Evolutionary conservation across 2,329 filamentous ascomycete species (phyloP).

Genomic region (Ceratocystis destructans): DNA sequence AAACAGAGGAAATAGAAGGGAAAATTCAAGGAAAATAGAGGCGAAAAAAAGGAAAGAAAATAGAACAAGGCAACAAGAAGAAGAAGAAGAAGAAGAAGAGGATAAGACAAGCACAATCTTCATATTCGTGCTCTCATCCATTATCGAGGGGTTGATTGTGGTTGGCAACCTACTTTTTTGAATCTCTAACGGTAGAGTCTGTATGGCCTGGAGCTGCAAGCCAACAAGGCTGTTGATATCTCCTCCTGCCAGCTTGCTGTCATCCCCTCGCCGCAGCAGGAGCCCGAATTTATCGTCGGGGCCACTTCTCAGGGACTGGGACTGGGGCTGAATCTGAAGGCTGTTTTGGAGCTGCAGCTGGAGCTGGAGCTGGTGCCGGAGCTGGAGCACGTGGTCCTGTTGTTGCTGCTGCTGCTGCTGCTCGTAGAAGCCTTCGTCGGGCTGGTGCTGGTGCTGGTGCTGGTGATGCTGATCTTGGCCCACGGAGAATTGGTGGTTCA

Average conservation of each 20-base stretch:
- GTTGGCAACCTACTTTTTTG: conserved; percentile 12
- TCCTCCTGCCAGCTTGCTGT: not conserved
- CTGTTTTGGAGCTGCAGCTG: not conserved
- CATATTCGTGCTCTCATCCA: not conserved
- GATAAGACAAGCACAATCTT: not conserved
- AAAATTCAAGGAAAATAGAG: not conserved
- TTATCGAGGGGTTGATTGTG: not conserved
- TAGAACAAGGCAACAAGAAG: not conserved
- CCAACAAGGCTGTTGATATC: not conserved
- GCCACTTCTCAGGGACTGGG: not conserved
- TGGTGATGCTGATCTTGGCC: too few relatives aligned
- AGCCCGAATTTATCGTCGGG: not conserved
- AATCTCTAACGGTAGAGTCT: conserved; percentile 5
- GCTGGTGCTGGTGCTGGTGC: not conserved
- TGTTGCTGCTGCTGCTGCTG: conserved; percentile 5
- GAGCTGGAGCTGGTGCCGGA: not conserved
- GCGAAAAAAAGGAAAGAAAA: not conserved
- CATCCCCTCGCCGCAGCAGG: not conserved
- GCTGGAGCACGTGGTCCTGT: not conserved
- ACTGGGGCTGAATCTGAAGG: not conserved
- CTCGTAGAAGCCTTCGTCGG: conserved; percentile 18
- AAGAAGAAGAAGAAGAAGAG: not conserved
- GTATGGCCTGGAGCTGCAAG: conserved; percentile 9
- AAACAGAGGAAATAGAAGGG: not conserved
- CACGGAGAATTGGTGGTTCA: too few relatives aligned